Evolutionary conservation across 2,329 filamentous ascomycete species (phyloP), one percentile per base, ranked within the genome.

Genomic region (Monilinia vaccinii-corymbosi): DNA sequence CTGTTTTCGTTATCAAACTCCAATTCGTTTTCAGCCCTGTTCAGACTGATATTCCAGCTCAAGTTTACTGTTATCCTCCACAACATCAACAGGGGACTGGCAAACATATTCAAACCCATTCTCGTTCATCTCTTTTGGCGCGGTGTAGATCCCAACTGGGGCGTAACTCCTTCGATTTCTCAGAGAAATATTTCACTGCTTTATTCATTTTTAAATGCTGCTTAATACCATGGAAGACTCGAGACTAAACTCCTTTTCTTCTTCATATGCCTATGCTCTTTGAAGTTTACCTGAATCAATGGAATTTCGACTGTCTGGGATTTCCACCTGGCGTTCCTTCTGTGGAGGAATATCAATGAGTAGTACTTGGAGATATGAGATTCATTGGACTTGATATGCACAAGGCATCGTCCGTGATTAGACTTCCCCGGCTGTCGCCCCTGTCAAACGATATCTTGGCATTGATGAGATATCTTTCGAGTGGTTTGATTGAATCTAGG

Each of bases 361-460:
- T 65, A 67, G 11, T 60, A 42, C 61, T 63, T 65, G 45, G 60
- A 57, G n/a, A 65, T 14, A 3, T 49, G 44, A 3, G 52, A 23
- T 10, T 60, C 52, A 18, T 60, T 62, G 3, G 53, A n/a, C 28
- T 46, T 61, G 11, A 58, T 11, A 32, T 66, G 51, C 10, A 59
- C 21, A 36, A 31, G 23, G 21, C 38, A 28, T n/a, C 5, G n/a
- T n/a, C n/a, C n/a, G n/a, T n/a, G n/a, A n/a, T n/a, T n/a, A n/a
- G n/a, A n/a, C n/a, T n/a, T n/a, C n/a, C n/a, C n/a, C n/a, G n/a
- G n/a, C n/a, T n/a, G n/a, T n/a, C n/a, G n/a, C n/a, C n/a, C n/a
- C n/a, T n/a, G n/a, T n/a, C n/a, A n/a, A n/a, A n/a, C n/a, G n/a
- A n/a, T n/a, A n/a, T n/a, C n/a, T n/a, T n/a, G n/a, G n/a, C n/a